Percentiles rank a stretch among this genome's conserved stretches.
phyloP scores from a whole-genome alignment of 2,329 filamentous ascomycete genomes.

The Colletotrichum acutatum region DNA sequence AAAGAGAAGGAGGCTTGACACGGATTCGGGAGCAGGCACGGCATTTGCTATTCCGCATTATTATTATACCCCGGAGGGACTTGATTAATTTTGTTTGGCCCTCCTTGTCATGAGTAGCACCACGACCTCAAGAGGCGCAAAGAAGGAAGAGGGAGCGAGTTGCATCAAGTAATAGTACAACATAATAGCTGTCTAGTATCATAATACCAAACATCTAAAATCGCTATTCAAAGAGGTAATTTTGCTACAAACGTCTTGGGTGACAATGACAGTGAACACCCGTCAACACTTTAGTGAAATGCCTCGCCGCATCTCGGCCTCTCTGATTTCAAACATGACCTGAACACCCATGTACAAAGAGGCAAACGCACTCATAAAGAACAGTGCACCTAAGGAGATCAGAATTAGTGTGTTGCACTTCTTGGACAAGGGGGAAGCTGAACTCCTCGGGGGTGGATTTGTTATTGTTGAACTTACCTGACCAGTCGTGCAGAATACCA shows the following conservation, averaged over 20 bases:
- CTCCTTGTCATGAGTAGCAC: not conserved
- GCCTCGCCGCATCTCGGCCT: constrained; percentile 84
- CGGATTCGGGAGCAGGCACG: not conserved
- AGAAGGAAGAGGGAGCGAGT: not conserved
- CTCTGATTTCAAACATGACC: constrained; percentile 95
- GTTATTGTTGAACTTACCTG: constrained; percentile 57
- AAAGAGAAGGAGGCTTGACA: not conserved
- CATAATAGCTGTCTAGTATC: not conserved
- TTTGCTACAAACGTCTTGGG: too few relatives aligned
- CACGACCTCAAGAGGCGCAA: not conserved
- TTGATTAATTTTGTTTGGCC: not conserved
- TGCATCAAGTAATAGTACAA: constrained; percentile 1
- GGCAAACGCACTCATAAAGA: constrained; percentile 76
- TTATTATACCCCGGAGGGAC: not conserved
- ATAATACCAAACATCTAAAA: constrained; percentile 4
- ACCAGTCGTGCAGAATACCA: constrained; percentile 80
- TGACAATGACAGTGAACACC: too few relatives aligned
- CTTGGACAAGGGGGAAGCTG: too few relatives aligned
- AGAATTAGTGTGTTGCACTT: too few relatives aligned
- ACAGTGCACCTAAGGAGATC: constrained; percentile 68
- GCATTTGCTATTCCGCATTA: not conserved
- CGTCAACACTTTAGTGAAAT: constrained; percentile 86
- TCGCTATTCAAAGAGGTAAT: not conserved
- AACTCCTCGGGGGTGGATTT: too few relatives aligned
- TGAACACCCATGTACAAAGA: constrained; percentile 87